Percentiles rank a stretch among this genome's conserved stretches.
Conservation (phyloP, 306 rosid species). For the Rosa persica region DNA sequence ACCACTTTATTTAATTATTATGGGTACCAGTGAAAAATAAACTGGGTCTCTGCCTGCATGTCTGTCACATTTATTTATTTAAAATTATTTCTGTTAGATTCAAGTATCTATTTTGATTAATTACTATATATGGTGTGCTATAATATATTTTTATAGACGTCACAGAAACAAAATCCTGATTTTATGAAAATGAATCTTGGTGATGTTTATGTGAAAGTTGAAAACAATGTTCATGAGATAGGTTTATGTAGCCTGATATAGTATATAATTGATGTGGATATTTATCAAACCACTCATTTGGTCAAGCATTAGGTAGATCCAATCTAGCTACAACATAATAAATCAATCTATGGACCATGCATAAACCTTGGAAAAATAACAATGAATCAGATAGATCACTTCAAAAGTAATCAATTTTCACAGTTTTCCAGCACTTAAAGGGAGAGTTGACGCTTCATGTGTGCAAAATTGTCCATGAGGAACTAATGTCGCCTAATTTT, state of each 20-base stretch:
- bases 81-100: not conserved
- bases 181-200: conserved; percentile 18
- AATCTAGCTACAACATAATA: not conserved
- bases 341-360: not conserved
- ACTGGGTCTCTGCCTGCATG: conserved; percentile 10
- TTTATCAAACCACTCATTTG: conserved; percentile 18
- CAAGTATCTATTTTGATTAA: not conserved
- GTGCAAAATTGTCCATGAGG: too few relatives aligned
- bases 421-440: too few relatives aligned
- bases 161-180: conserved; percentile 16
- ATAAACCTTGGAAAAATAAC: not conserved
- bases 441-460: too few relatives aligned
- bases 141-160: not conserved
- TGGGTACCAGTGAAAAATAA: conserved; percentile 8
- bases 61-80: conserved; percentile 14
- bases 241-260: not conserved
- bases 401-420: too few relatives aligned
- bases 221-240: not conserved
- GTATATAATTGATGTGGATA: conserved; percentile 12
- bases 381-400: too few relatives aligned
- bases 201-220: conserved; percentile 4
- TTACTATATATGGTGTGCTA: not conserved
- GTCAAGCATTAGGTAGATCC: conserved; percentile 25
- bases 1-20: not conserved
- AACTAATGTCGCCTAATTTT: too few relatives aligned